phyloP scores from a whole-genome alignment of 345 rosid species.

The Moricandia arvensis region DNA sequence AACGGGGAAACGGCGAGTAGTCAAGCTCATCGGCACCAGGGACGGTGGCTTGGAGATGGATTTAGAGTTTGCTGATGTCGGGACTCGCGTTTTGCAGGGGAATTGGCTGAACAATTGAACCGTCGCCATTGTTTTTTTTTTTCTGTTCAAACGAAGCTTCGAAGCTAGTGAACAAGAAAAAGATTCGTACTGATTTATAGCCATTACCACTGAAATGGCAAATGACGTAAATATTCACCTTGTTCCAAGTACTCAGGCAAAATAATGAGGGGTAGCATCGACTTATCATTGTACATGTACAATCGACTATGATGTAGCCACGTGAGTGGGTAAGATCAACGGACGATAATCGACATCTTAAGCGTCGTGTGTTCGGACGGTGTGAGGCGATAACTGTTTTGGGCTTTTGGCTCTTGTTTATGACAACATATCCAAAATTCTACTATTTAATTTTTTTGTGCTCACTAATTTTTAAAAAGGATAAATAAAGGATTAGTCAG shows the following conservation, averaged over 20 bases:
- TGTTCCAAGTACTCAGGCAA: neutral
- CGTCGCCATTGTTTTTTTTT: constrained; percentile 45
- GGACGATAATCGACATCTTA: neutral
- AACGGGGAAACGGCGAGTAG: constrained; percentile 20
- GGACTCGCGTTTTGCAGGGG: constrained; percentile 41
- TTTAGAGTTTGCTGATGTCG: constrained; percentile 5
- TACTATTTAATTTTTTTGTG: no score
- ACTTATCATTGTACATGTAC: no score
- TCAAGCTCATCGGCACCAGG: constrained; percentile 14
- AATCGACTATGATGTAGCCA: no score
- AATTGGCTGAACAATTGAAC: constrained; percentile 43
- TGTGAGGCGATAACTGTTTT: constrained; percentile 22
- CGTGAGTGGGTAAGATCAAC: neutral
- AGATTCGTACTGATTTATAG: neutral
- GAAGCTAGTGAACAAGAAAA: constrained; percentile 7
- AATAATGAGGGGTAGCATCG: neutral
- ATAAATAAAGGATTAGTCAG: neutral
- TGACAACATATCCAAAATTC: constrained; percentile 6
- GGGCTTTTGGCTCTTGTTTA: neutral
- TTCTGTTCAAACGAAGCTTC: neutral
- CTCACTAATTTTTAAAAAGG: neutral
- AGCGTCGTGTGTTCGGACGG: neutral
- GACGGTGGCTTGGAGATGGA: constrained; percentile 13
- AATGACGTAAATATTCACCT: constrained; percentile 3
- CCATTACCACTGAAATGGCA: neutral